A percentile compares a stretch with the other conserved stretches of the same genome.
Evolutionary conservation across 192 early-diverging fungal genomes (phyloP).

Genomic region (Dissophora globulifera): DNA sequence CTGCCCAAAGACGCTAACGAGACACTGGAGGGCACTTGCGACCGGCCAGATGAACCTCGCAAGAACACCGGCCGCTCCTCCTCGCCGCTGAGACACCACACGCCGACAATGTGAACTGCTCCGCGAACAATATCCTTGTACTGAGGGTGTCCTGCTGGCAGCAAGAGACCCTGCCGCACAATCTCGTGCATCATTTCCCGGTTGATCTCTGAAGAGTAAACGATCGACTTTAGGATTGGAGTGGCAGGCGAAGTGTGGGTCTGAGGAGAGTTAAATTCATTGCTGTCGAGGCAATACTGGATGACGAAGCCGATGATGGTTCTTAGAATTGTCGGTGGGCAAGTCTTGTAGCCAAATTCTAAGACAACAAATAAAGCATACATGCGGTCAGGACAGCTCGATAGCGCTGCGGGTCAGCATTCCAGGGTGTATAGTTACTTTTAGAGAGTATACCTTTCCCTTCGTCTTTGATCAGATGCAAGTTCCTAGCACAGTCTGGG

Average conservation of each 20-base stretch:
- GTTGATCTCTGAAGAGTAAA: constrained; percentile 64
- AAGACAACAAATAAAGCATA: not conserved
- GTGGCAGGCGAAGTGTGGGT: constrained; percentile 65
- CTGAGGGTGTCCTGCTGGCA: constrained; percentile 64
- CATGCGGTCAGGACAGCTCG: no score
- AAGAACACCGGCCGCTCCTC: constrained; percentile 80
- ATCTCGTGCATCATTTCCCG: constrained; percentile 84
- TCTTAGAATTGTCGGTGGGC: constrained; percentile 75
- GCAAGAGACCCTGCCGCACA: constrained; percentile 72
- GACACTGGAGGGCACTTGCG: constrained; percentile 16
- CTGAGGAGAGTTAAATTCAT: constrained; percentile 50
- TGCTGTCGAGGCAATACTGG: constrained; percentile 70
- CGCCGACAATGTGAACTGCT: constrained; percentile 72
- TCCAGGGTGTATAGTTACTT: no score
- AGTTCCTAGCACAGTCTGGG: constrained; percentile 64
- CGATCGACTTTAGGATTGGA: constrained; percentile 69
- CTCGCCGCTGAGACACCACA: constrained; percentile 72
- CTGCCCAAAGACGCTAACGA: constrained; percentile 14
- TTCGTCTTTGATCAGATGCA: constrained; percentile 55
- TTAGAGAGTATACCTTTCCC: constrained; percentile 68
- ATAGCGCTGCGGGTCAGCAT: no score
- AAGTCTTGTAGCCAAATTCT: constrained; percentile 70
- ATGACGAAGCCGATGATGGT: constrained; percentile 75
- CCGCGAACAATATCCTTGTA: constrained; percentile 74
- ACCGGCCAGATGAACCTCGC: constrained; percentile 37